Evolutionary conservation across 2,329 filamentous ascomycete species (phyloP), one percentile per base, ranked within the genome.

Genomic region (Akanthomyces uredinophilus): DNA sequence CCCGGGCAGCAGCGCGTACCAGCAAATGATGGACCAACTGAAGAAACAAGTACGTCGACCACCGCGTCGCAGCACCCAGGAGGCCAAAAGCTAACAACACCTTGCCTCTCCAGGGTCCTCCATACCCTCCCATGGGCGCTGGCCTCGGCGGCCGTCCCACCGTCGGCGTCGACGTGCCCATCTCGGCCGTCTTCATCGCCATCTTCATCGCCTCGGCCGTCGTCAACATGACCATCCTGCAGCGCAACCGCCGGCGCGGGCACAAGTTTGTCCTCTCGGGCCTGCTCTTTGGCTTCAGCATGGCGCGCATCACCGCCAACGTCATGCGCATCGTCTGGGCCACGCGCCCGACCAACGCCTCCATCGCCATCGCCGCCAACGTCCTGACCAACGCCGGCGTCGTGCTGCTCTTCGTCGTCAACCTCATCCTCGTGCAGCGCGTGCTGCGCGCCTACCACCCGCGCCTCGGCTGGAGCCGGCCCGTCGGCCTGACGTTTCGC

Each of bases 371-470:
- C 64, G 85, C 87, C 8, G 84, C 89, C 4, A 80, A 80, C 66
- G 83, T 95, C 69, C 87, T 95, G 68, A 84, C 91, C 62, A 84
- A 87, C 50, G 87, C 89, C 0, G 91, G 91, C 47, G 86, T 92
- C 18, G 72, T 96, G 39, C 74, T 96, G 8, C 77, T 96, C 29
- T 94, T 90, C 73, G 76, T 94, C 68, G 78, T 92, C 74, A 95
- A 96, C 75, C 75, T 96, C 47, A 77, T 95, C 69, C 90, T 93
- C 70, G 76, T 87, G 0, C 90, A 92, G 74, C 86, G 92, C 51
- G 81, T 96, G 29, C 74, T 95, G 20, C 83, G 92, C 60, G 88
- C 89, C 5, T 83, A 85, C 51, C 89, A 93, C 69, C 90, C 91
- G 0, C 70, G 72, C 2, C 71, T 91, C 37, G 91, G 90, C 63